Conservation (phyloP, 768 basidiomycete genomes). For the Steccherinum ochraceum region DNA sequence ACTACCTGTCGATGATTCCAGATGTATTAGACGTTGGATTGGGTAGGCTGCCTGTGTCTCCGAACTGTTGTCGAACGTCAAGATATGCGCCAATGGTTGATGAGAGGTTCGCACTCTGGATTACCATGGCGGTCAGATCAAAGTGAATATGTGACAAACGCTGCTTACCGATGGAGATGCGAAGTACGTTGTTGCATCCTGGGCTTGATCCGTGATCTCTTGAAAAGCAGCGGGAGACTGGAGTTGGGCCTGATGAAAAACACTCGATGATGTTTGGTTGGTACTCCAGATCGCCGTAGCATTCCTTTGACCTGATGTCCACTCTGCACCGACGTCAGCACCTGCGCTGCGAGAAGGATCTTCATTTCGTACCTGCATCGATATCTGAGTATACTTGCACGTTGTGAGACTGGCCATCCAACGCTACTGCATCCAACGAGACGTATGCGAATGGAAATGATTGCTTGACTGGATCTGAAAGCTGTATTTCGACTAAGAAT, state of each 20-base stretch:
- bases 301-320: constrained; percentile 13
- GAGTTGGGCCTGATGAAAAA: constrained; percentile 11
- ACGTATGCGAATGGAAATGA: constrained; percentile 36
- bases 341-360: no score
- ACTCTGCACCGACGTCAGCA: no score
- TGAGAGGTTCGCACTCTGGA: background rate
- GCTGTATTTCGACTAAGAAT: no score
- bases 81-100: background rate
- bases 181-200: constrained; percentile 15
- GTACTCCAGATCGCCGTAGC: constrained; percentile 5
- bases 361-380: constrained; percentile 26
- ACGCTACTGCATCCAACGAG: constrained; percentile 21
- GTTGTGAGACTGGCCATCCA: constrained; percentile 25
- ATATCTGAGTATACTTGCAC: constrained; percentile 35
- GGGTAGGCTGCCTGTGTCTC: background rate
- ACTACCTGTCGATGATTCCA: background rate
- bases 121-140: background rate
- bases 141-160: background rate
- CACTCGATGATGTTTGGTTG: background rate
- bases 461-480: constrained; percentile 30
- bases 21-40: background rate
- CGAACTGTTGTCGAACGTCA: background rate
- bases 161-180: constrained; percentile 11
- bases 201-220: constrained; percentile 11
- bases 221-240: constrained; percentile 1